Base-by-base conservation (phyloP, 1,139 yeast genomes). In the Trichomonascaceae sp. region DNA sequence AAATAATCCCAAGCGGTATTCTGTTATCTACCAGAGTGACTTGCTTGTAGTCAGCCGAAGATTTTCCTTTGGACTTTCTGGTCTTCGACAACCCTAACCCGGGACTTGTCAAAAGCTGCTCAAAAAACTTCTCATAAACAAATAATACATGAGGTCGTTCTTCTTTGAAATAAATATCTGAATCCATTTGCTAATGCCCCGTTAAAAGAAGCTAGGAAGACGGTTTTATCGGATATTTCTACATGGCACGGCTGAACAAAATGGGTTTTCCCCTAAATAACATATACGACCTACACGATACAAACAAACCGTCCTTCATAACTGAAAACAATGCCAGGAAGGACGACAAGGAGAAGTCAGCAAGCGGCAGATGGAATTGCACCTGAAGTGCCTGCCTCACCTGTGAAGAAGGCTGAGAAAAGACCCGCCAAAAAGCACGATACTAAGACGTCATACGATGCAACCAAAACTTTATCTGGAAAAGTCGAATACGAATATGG, bases 401-500 rank as follows among this genome's bases (percentile, higher is more conserved):
- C 18, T 36, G 18, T 38, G 27, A 38, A 17, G 12, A 38, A 27
- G 38, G 15, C 45, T 13, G n/a, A 22, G 24, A 39, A 45, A 20
- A 24, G 19, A 24, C 5, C 45, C 17, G 36, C 43, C 15, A 36
- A 44, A 24, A 54, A 51, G 43, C 19, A 38, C 46, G 45, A 47
- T n/a, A 43, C 36, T 2, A 45, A 44, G 17, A 32, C 44, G 15
- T 10, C 44, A 3, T 53, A 49, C 27, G 65, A 62, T 50, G 63
- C 65, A 8, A 58, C 65, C 36, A 49, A 57, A 49, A 53, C 51
- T 13, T 24, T 49, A 18, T 32, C 50, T 10, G 63, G 61, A 8
- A 57, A 59, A 39, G 54, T 60, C 22, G 63, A 55, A 49, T 88
- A 82, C 73, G 99, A 93, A 64, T 93, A 93, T 66, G 99, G 99